Evolutionary conservation across 306 rosid species (phyloP).

Genomic region (Aeschynomene evenia): DNA sequence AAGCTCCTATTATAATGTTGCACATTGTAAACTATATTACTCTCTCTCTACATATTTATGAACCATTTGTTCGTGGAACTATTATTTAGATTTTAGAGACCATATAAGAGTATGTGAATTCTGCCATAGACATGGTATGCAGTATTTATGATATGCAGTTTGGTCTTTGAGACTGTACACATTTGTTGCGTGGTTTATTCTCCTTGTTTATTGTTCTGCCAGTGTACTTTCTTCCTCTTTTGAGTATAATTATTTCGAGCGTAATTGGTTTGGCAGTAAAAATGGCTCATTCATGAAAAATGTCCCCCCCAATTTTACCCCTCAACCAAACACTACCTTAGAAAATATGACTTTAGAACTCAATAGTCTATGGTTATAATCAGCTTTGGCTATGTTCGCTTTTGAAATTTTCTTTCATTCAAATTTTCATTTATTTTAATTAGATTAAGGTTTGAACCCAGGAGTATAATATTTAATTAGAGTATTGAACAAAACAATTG

Average conservation of each 20-base stretch:
- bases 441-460: background rate
- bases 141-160: background rate
- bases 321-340: too few relatives aligned
- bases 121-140: background rate
- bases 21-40: background rate
- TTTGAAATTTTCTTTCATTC: background rate
- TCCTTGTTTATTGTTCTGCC: background rate
- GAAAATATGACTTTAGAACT: background rate
- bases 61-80: background rate
- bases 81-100: background rate
- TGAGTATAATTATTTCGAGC: background rate
- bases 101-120: background rate
- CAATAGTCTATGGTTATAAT: background rate
- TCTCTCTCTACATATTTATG: background rate
- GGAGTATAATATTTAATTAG: background rate
- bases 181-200: background rate
- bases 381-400: background rate
- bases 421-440: conserved; percentile 8
- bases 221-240: conserved; percentile 1
- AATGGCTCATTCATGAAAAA: too few relatives aligned
- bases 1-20: background rate
- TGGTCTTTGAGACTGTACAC: background rate
- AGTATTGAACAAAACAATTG: background rate
- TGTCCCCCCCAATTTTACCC: too few relatives aligned
- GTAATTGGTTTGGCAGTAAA: too few relatives aligned